phyloP scores from a whole-genome alignment of 2,329 filamentous ascomycete species.

The Aciculosporium take region DNA sequence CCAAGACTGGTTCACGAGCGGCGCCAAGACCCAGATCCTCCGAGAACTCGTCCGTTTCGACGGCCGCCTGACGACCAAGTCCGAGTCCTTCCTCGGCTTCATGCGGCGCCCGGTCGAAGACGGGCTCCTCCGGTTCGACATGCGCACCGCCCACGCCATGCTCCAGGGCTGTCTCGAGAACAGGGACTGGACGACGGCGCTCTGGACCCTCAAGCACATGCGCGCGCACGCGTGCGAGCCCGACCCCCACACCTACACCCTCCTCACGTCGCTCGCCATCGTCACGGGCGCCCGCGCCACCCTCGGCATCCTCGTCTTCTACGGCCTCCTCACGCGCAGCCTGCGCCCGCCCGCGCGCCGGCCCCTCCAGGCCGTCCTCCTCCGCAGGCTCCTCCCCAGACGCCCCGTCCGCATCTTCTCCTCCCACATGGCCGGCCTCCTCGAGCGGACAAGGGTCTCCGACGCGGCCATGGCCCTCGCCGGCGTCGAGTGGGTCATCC shows the following conservation, averaged over 20 bases:
- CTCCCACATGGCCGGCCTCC: conserved; percentile 10
- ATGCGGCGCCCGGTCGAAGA: conserved; percentile 13
- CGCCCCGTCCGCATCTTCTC: conserved; percentile 18
- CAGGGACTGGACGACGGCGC: conserved; percentile 18
- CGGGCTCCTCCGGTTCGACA: conserved; percentile 13
- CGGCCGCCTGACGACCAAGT: conserved; percentile 10
- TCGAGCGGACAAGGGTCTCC: conserved; percentile 10
- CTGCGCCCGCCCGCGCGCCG: conserved; percentile 14
- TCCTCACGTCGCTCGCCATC: conserved; percentile 25
- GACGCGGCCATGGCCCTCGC: conserved; percentile 10
- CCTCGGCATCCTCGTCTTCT: conserved; percentile 19
- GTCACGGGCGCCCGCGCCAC: conserved; percentile 16
- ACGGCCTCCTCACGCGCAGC: conserved; percentile 18
- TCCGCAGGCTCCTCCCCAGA: conserved; percentile 10
- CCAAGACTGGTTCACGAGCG: conserved; percentile 26
- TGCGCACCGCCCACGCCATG: conserved; percentile 23
- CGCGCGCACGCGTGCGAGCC: conserved; percentile 12
- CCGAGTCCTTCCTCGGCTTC: conserved; percentile 16
- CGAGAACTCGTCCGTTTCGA: conserved; percentile 28
- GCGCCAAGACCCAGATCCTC: conserved; percentile 25
- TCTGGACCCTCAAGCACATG: conserved; percentile 17
- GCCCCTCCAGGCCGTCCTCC: conserved; percentile 14
- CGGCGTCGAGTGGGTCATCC: conserved; percentile 17
- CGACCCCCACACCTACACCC: conserved; percentile 20
- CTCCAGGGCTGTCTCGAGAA: conserved; percentile 17